These are phyloP conservation scores for Tolypocladium album DNA, from an alignment of 2,329 filamentous ascomycete species.

Conservation along the genomic window DNA sequence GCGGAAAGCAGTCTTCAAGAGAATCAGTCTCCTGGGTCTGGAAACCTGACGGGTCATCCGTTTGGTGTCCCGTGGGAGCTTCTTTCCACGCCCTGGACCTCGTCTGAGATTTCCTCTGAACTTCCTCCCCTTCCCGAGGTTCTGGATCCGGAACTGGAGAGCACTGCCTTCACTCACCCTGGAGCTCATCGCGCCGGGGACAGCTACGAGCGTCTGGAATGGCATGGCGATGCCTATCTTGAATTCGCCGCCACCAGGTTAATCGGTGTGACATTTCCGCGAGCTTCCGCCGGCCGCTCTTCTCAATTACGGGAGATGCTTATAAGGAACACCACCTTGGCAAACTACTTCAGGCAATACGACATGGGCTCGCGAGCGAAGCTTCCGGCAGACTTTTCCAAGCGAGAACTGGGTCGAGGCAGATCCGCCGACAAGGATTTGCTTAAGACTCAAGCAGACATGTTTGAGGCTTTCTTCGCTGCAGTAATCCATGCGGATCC, in stretches of 20 bases:
- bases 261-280: constrained; percentile 61
- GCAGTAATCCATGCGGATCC: constrained; percentile 63
- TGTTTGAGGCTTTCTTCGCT: constrained; percentile 86
- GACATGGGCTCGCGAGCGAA: constrained; percentile 54
- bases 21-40: neutral
- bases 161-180: constrained; percentile 57
- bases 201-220: constrained; percentile 75
- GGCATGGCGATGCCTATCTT: constrained; percentile 79
- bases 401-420: constrained; percentile 11
- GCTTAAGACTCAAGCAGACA: constrained; percentile 69
- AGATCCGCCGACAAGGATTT: constrained; percentile 37
- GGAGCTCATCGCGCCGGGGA: constrained; percentile 24
- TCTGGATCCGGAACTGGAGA: constrained; percentile 45
- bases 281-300: constrained; percentile 55
- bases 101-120: constrained; percentile 32
- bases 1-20: neutral
- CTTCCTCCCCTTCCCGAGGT: constrained; percentile 53
- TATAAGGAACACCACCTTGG: constrained; percentile 71
- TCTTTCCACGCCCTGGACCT: constrained; percentile 35
- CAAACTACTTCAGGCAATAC: constrained; percentile 59
- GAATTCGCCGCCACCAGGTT: constrained; percentile 66
- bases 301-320: constrained; percentile 69
- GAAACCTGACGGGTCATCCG: neutral
- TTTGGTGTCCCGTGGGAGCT: neutral
- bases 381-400: constrained; percentile 36